Conservation (phyloP, 1,139 yeast species). For the Arxiozyma telluris region DNA sequence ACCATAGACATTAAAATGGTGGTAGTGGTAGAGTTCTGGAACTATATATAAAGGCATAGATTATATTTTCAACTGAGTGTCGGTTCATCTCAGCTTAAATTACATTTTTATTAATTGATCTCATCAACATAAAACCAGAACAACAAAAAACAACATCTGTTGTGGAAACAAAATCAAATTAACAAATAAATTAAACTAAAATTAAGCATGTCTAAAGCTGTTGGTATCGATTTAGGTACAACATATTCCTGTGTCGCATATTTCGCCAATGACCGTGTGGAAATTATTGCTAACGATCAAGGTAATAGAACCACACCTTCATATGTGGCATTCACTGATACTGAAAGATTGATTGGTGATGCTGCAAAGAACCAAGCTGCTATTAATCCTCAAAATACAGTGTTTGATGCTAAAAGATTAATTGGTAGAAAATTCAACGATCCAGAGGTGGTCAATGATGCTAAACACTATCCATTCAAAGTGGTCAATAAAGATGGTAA, state of each 20-base stretch:
- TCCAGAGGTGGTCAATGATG: slow-evolving; percentile 47
- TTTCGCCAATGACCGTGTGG: slow-evolving; percentile 62
- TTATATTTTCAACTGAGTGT: too few relatives aligned
- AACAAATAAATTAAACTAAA: slow-evolving; percentile 9
- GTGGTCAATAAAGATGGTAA: slow-evolving; percentile 49
- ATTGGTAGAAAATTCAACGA: slow-evolving; percentile 58
- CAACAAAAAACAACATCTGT: background rate
- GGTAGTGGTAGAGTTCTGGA: background rate
- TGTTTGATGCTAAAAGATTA: slow-evolving; percentile 60
- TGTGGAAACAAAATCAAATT: slow-evolving; percentile 2
- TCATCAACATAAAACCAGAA: background rate
- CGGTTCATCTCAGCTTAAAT: too few relatives aligned
- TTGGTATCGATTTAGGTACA: slow-evolving; percentile 81
- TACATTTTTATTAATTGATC: too few relatives aligned
- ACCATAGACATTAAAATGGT: background rate
- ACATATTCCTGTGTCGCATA: slow-evolving; percentile 80
- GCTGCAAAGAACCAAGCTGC: slow-evolving; percentile 70
- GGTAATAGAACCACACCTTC: slow-evolving; percentile 69
- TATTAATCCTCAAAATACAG: slow-evolving; percentile 57
- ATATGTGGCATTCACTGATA: slow-evolving; percentile 58
- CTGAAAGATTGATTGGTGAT: slow-evolving; percentile 62
- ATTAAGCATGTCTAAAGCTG: slow-evolving; percentile 49
- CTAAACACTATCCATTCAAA: slow-evolving; percentile 58
- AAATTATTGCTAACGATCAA: slow-evolving; percentile 62
- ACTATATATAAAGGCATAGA: background rate